Base-by-base conservation (phyloP, 768 basidiomycete species). In the Rhizopogon sp. region DNA sequence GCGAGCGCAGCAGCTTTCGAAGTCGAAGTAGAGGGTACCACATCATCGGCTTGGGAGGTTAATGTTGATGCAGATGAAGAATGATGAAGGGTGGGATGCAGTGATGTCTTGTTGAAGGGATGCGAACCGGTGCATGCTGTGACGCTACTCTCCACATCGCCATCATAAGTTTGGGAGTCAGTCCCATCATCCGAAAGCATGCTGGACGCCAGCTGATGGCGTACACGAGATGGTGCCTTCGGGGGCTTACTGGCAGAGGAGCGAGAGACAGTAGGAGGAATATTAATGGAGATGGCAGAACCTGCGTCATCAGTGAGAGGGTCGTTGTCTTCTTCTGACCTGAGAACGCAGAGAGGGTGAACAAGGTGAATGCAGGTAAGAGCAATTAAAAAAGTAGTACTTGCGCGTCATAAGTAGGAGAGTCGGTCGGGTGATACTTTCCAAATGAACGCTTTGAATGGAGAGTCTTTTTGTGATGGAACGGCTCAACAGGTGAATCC, bases 91-190 rank as follows among this genome's bases (percentile, higher is more conserved):
- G 39, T 58, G 1, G 68, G 66, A 52, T 68, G 68, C 0, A 67
- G 49, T 41, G 64, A 67, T 6, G 50, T 52, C 9, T 66, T 68
- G 46, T 58, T 57, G 7, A 71, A 57, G 63, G 71, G 56, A 50
- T 70, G 66, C 56, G 68, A 70, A 46, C 81, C 80, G 7, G 74
- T 70, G 33, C 80, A 77, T 22, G 79, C 82, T 7, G 84, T 87
- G 1, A 85, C 84, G 61, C 83, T 85, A 43, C 84, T 87, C 67
- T 93, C 92, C 54, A 94, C 78, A 70, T 94, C 92, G 54, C 92
- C 92, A 64, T 94, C 92, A 69, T 94, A 93, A 0, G 90, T 93
- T 7, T 90, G 91, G 0, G 88, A 90, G 66, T 93, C 91, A 8
- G 87, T 79, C 52, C 89, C 83, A 41, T 84, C 85, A 60, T 89